Base-by-base conservation (phyloP, 352 stramenopile species). In the Pythium insidiosum region DNA sequence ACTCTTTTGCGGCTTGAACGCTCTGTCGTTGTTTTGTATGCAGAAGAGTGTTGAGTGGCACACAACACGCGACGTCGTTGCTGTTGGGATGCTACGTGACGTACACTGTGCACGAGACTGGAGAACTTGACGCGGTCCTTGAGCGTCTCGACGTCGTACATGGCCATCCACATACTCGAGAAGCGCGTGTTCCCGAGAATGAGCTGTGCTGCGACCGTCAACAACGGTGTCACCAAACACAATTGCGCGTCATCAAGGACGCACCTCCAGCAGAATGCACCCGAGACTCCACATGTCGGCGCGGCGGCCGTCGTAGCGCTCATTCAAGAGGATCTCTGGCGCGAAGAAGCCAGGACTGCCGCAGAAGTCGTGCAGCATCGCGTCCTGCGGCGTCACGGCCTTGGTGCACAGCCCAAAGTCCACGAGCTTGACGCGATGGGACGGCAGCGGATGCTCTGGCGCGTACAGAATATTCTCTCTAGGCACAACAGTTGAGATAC, bases 251-350 rank as follows among this genome's bases (percentile, higher is more conserved):
- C 4, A 24, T 18, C n/a, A 4, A n/a, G n/a, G n/a, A n/a, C 36
- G 5, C 33, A 84, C 71, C 67, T 88, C 85, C 12, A 96, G 61
- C 6, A 94, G 45, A 13, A 95, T 88, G 52, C 79, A 94, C 2
- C 81, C 83, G 15, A 94, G 44, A 29, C 73, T 90, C 85, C 85
- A 96, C 16, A 93, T 56, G 34, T 96, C 85, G 9, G 76, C 81
- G 37, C 82, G 84, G 23, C 67, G 50, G 29, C 77, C 79, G 23
- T 89, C 75, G 44, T 94, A 91, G 19, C 46, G 52, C 9, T 82
- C 65, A 0, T 64, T 44, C 0, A 87, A 43, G 19, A 91, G 55
- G 38, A 95, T 79, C 38, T 95, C 84, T 0, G 84, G 84, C 0
- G 81, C 81, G 37, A 95, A 95, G 43, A 95, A 95, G 13, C 84